Conservation (phyloP, 2,329 filamentous ascomycete genomes). For the Exutisphaerella laricina region DNA sequence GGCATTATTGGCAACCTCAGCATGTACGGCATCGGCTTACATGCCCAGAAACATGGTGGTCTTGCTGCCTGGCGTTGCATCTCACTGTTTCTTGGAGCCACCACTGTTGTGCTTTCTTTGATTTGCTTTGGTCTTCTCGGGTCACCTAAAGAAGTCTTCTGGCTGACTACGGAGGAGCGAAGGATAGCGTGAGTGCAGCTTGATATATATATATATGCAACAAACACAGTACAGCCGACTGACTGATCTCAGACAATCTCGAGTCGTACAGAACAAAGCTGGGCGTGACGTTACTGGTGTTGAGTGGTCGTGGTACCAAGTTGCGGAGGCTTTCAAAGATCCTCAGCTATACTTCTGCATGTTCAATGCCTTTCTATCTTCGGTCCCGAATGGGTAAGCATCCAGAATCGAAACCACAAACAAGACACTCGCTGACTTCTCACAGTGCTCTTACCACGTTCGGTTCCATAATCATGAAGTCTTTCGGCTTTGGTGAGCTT, state of each 20-base stretch:
- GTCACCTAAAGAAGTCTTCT: constrained; percentile 28
- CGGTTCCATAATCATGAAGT: constrained; percentile 24
- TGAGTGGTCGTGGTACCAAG: constrained; percentile 28
- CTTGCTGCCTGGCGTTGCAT: constrained; percentile 29
- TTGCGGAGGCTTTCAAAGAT: constrained; percentile 25
- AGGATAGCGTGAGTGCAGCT: constrained; percentile 22
- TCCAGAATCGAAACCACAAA: too few species aligned
- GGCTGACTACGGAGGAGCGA: constrained; percentile 26
- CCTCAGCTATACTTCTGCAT: constrained; percentile 28
- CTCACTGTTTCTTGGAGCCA: constrained; percentile 26
- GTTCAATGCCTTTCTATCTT: constrained; percentile 27
- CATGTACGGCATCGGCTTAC: constrained; percentile 27
- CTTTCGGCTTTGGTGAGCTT: constrained; percentile 29
- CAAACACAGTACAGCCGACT: too few species aligned
- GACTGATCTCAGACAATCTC: constrained; percentile 20
- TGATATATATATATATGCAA: too few species aligned
- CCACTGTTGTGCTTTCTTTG: constrained; percentile 24
- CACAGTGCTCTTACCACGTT: constrained; percentile 25
- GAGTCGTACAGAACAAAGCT: constrained; percentile 29
- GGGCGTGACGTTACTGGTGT: constrained; percentile 29
- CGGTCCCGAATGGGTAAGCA: constrained; percentile 25
- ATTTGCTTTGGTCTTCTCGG: constrained; percentile 29
- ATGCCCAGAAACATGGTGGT: constrained; percentile 22
- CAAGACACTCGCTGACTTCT: too few species aligned
- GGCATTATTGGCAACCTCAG: constrained; percentile 26